Conservation (phyloP, 2,329 filamentous ascomycete genomes). For the Chaetomium strumarium region DNA sequence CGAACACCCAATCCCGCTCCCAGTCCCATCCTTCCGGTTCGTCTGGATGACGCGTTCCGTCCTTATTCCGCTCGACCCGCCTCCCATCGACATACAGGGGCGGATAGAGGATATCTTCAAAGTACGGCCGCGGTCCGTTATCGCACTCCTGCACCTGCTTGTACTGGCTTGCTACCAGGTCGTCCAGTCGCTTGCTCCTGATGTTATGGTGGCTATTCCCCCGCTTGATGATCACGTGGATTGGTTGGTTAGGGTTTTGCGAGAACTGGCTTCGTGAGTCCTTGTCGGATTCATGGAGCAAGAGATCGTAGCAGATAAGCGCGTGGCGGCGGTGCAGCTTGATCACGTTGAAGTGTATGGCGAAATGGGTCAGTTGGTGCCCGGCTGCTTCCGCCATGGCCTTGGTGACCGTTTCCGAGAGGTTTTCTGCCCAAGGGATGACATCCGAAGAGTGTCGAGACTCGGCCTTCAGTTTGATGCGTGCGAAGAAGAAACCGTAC, state of each 20-base stretch:
- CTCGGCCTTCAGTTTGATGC: not conserved
- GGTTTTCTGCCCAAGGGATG: constrained; percentile 2
- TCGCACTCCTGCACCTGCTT: not conserved
- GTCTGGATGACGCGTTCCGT: not conserved
- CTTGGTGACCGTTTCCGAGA: not conserved
- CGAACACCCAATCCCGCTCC: not conserved
- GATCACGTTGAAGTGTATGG: not conserved
- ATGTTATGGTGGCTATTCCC: not conserved
- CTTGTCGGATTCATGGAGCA: constrained; percentile 1
- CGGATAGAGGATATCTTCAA: not conserved
- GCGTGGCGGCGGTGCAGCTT: not conserved
- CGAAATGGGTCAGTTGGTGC: not conserved
- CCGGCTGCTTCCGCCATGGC: not conserved
- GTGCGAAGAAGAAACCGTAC: no score
- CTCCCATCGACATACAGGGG: constrained; percentile 3
- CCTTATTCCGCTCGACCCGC: constrained; percentile 1
- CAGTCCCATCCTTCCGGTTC: constrained; percentile 6
- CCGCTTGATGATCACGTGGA: constrained; percentile 5
- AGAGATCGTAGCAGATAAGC: constrained; percentile 2
- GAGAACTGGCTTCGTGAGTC: not conserved
- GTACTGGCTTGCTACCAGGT: not conserved
- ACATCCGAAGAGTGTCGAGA: constrained; percentile 1
- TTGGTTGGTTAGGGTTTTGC: not conserved
- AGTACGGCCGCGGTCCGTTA: constrained; percentile 3
- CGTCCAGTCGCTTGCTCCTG: not conserved